Base-by-base conservation (phyloP, 208 protist genomes). In the Trypanosoma mega region DNA sequence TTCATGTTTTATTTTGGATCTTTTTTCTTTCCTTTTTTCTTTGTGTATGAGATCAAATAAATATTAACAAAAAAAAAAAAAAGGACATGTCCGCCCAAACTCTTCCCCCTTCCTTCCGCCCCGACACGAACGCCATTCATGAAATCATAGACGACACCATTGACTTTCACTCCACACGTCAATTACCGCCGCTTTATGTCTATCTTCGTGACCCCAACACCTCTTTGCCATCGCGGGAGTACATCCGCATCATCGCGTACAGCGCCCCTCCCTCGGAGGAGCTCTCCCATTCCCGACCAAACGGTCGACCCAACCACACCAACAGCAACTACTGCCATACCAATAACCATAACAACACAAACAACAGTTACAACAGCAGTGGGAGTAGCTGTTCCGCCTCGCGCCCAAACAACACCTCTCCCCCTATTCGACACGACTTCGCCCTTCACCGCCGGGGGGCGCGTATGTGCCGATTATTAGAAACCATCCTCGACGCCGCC, bases 371-470 rank as follows among this genome's bases (percentile, higher is more conserved):
- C 6, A 12, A 39, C 6, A 39, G 34, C 34, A 39, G 12, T 16
- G 34, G 12, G 34, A 39, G 34, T 39, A 39, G 34, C 34, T 6
- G 34, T 12, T 16, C n/a, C n/a, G n/a, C n/a, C n/a, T n/a, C n/a
- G n/a, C 8, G 34, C 12, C 8, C 34, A 39, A 39, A 39, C 12
- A 0, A 53, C 4, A 70, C 82, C 18, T 75, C 55, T 14, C 68
- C 51, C 7, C 57, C 63, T n/a, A 45, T 60, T 1, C 66, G 76
- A 9, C 56, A 68, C 31, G 79, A 87, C 43, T 94, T 91, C 63
- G 87, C 87, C 7, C 63, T 94, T 14, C 87, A 91, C 65, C 74
- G 70, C 18, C 75, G 85, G 41, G 85, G 79, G 21, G 87, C 87
- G 24, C 83, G 87, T 0, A 47, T 84, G 4, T 94, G 87, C 39